Base-by-base conservation (phyloP, 495 filamentous ascomycete species). In the Penicillium verhagenii region DNA sequence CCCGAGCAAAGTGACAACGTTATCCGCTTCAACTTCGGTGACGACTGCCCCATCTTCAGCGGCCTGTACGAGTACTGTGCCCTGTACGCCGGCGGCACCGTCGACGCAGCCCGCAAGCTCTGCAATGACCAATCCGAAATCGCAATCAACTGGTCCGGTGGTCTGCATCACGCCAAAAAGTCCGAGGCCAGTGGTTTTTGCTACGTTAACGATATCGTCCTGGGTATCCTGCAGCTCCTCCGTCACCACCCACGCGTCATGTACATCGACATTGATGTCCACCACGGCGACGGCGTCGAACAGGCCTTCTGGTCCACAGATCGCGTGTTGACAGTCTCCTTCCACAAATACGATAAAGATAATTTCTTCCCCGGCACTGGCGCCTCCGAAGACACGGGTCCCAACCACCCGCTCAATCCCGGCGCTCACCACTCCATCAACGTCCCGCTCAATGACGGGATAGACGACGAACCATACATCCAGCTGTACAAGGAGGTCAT, bases 111-210 rank as follows among this genome's bases (percentile, higher is more conserved):
- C 24, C 87, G 90, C 54, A 94, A 93, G 68, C 82, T 98, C 31
- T 88, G 86, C 61, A 86, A 88, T 63, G 77, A 86, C 31, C 89
- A 97, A 72, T 88, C 91, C 21, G 86, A 96, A 65, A 97, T 98
- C 61, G 94, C 94, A 10, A 92, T 97, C 75, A 96, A 96, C 70
- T 98, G 94, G 94, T 93, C 91, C n/a, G 94, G 94, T 18, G 94
- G 94, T 3, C 78, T 98, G n/a, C 94, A 98, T 66, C 94, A 98
- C 70, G 94, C 94, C 23, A 96, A 96, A 67, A 96, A 95, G 64
- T 84, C 86, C 65, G 90, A 96, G 70, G 94, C 95, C 16, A 89
- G 85, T 46, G 94, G 94, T 6, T 98, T 98, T 74, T 98, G 94
- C 74, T 98, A 98, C 73, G 86, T 96, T 64, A 98, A 98, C 68